Evolutionary conservation across 1,139 yeast species (phyloP), one percentile per base, ranked within the genome.

Genomic region (Yamadazyma dushanensis): DNA sequence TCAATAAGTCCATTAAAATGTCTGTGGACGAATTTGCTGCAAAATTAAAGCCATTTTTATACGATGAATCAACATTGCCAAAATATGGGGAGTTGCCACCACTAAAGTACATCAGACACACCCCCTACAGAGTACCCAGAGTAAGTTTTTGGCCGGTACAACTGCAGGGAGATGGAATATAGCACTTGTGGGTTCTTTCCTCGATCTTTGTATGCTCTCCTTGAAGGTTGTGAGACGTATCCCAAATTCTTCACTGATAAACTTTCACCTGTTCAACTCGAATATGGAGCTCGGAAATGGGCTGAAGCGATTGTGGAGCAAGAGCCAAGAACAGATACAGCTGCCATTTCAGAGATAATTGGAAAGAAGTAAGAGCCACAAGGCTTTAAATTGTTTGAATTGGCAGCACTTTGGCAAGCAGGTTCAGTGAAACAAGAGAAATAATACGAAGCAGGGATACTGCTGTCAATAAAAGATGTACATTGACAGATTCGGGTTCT

Each of bases 111-210:
- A 32, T 16, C 36, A 39, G 8, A 8, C 16, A 8, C 11, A 4
- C 48, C 48, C 5, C 50, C 49, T 5, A 32, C 34, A 4, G 37
- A 36, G 17, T 38, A 38, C 25, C 49, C 51, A 6, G 46, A 46
- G 16, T 44, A 45, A 23, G 35, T 43, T 5, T 38, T 29, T 25
- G 39, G 38, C 4, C 37, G 41, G 27, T 54, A 53, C 35, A 31
- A 36, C 6, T 49, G 34, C 35, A 41, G 49, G 17, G 48, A 43
- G n/a, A 41, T 44, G 17, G 47, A 50, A n/a, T 50, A 51, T 43
- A 55, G 60, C 60, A 56, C 60, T 2, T 36, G 54, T 8, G 60
- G 60, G 8, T 56, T 53, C 40, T 56, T 56, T 33, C 59, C 60
- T 2, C 60, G 60, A 1, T 44, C 53, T 4, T 32, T 56, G 2